Percentiles rank a stretch among this genome's conserved stretches.
These are phyloP conservation scores for Scheffersomyces lignicola DNA, from an alignment of 1,139 yeast species.

Conservation along the genomic window DNA sequence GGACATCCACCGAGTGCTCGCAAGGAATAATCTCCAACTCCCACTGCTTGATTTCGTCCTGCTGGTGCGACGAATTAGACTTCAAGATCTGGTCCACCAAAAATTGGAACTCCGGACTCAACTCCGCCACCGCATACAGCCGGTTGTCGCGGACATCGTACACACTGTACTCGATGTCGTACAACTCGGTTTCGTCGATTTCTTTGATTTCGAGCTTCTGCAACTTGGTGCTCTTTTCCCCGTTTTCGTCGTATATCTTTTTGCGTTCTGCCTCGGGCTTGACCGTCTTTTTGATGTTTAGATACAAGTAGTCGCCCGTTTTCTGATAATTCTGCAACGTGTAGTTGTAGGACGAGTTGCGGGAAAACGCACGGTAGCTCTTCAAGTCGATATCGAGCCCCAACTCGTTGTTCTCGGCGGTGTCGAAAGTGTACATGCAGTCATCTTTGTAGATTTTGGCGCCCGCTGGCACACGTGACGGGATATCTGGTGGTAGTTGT, in stretches of 20 bases:
- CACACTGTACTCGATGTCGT: constrained; percentile 47
- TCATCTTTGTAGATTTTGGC: constrained; percentile 71
- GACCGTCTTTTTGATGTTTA: constrained; percentile 54
- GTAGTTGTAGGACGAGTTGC: constrained; percentile 45
- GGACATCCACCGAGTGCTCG: constrained; percentile 61
- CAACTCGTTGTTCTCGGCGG: constrained; percentile 54
- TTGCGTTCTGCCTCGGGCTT: constrained; percentile 37
- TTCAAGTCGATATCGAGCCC: constrained; percentile 76
- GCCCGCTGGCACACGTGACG: constrained; percentile 17
- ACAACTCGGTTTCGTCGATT: constrained; percentile 66
- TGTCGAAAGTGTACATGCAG: constrained; percentile 78
- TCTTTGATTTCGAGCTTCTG: constrained; percentile 76
- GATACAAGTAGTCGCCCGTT: constrained; percentile 53
- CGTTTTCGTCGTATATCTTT: constrained; percentile 20
- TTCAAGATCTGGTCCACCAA: constrained; percentile 52
- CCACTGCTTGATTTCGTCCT: constrained; percentile 87
- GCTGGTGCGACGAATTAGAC: constrained; percentile 65
- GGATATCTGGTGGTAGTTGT: constrained; percentile 23
- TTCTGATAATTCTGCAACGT: constrained; percentile 53
- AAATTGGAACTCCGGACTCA: constrained; percentile 22
- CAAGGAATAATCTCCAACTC: constrained; percentile 84
- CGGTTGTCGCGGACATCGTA: constrained; percentile 41
- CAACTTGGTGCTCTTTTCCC: constrained; percentile 52
- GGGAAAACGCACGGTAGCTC: constrained; percentile 66
- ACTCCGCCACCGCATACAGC: constrained; percentile 17